Conservation (phyloP, 257 asterid species). For the Przewalskia tangutica region DNA sequence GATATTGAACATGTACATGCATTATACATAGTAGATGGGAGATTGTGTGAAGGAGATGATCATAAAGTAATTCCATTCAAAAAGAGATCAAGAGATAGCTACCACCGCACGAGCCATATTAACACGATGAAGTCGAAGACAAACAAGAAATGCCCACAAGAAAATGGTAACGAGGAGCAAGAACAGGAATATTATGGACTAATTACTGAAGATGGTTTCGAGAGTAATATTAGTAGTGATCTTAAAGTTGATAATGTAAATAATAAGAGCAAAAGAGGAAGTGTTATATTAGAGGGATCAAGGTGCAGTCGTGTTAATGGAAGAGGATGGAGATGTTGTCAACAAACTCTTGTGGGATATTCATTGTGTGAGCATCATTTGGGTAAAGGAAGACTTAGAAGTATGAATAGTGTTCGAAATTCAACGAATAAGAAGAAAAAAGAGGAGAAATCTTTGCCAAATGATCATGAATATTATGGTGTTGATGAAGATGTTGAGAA, state of each 20-base stretch:
- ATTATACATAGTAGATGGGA: conserved; percentile 1
- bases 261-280: conserved; percentile 42
- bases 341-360: conserved; percentile 62
- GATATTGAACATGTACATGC: not conserved
- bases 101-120: not conserved
- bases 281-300: conserved; percentile 52
- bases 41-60: conserved; percentile 27
- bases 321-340: conserved; percentile 79
- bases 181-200: not conserved
- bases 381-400: conserved; percentile 62
- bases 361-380: conserved; percentile 69
- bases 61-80: conserved; percentile 37
- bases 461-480: conserved; percentile 1
- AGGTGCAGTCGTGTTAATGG: conserved; percentile 83
- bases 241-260: not conserved
- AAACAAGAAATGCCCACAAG: conserved; percentile 35
- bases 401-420: conserved; percentile 20
- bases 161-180: conserved; percentile 3
- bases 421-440: not conserved
- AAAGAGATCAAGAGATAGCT: conserved; percentile 34
- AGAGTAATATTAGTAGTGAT: not conserved
- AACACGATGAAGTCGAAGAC: conserved; percentile 44
- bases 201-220: not conserved
- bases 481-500: not conserved
- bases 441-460: not conserved